Percentiles rank a stretch among this genome's conserved stretches.
phyloP scores from a whole-genome alignment of 768 basidiomycete genomes.

The Pisolithus albus region DNA sequence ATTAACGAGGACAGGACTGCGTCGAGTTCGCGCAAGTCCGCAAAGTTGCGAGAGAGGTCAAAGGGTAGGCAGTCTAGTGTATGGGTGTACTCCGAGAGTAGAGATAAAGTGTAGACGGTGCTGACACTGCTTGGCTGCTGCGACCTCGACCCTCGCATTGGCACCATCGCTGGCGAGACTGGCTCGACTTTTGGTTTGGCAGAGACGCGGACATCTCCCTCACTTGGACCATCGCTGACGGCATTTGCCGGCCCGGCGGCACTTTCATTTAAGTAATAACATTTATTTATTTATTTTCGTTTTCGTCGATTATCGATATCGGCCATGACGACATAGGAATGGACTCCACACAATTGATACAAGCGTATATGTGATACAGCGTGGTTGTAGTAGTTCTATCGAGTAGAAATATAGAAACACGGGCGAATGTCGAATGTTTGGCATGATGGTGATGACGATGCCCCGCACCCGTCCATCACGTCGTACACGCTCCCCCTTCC shows the following conservation, averaged over 20 bases:
- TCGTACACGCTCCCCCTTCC: background rate
- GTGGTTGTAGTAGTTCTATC: constrained; percentile 12
- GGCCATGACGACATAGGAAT: background rate
- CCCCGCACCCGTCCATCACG: constrained; percentile 6
- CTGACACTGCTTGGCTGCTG: constrained; percentile 27
- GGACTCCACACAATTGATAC: background rate
- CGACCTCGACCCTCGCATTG: constrained; percentile 26
- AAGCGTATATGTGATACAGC: constrained; percentile 15
- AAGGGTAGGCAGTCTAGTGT: constrained; percentile 89
- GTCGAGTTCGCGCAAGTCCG: constrained; percentile 96
- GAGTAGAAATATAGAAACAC: constrained; percentile 14
- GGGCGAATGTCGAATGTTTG: constrained; percentile 15
- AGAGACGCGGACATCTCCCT: background rate
- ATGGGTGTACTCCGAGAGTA: constrained; percentile 82
- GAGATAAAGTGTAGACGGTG: constrained; percentile 55
- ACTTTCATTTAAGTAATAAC: too few species aligned
- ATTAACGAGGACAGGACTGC: constrained; percentile 92
- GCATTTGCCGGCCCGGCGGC: constrained; percentile 26
- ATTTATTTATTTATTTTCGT: background rate
- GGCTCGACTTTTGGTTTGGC: background rate
- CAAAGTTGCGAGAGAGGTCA: constrained; percentile 90
- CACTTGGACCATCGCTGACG: constrained; percentile 3
- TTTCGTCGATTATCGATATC: background rate
- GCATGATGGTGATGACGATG: constrained; percentile 3
- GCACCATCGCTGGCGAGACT: constrained; percentile 24